Base-by-base conservation (phyloP, 1,139 yeast species). In the Pneumocystis oryctolagi region DNA sequence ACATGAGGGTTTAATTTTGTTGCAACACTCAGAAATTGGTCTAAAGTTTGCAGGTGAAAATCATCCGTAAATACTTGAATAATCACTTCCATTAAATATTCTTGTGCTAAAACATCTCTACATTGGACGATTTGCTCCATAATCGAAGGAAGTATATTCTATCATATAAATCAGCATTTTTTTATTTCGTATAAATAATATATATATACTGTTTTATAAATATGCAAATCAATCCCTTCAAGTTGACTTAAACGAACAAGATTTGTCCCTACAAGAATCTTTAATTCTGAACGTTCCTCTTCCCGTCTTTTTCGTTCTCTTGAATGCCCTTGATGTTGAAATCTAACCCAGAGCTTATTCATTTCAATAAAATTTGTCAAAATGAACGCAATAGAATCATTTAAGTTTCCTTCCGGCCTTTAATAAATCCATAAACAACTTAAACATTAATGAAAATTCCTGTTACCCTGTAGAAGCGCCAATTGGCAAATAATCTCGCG, bases 281-380 rank as follows among this genome's bases (percentile, higher is more conserved):
- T 92, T 68, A 92, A 79, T 73, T 94, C 97, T 69, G 84, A 84
- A 20, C 98, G 80, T 74, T 94, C 98, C 66, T 79, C 80, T 37
- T 80, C 82, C 63, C 97, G 79, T 71, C 85, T 81, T 61, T 80
- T 84, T 59, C 90, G 80, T 69, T 92, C 96, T 42, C 88, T 81
- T 1, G 94, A 82, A 68, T 89, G 96, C 0, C 98, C 98, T 73
- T 89, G 96, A 72, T 90, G 96, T 75, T 92, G 97, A 66, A 89
- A 78, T 63, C 98, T 80, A 1, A 94, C 97, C 98, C 98, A 92
- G 61, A 92, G 78, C 73, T 94, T 92, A 76, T 94, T 92, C 98
- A 92, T 92, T 72, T 92, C 98, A 66, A 90, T 84, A 73, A 92
- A 94, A 72, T 92, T 94, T 39, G 87, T 82, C 64, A 89, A 80